Evolutionary conservation across 371 early-diverging fungal genomes (phyloP), one percentile per base, ranked within the genome.

Genomic region (Mortierella sp.): DNA sequence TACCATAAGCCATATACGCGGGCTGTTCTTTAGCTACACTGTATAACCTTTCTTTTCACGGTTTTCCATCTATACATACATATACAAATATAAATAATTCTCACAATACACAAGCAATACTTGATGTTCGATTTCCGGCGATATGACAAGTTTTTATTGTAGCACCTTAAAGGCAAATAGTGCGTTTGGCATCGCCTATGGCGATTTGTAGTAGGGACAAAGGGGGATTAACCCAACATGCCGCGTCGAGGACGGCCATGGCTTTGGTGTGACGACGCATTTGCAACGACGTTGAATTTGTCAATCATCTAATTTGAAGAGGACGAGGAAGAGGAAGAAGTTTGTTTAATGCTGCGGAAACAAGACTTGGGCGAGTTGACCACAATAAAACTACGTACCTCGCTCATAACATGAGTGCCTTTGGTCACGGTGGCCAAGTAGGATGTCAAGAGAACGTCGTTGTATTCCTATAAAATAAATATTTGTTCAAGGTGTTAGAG

Each of bases 371-470:
- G 35, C 35, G 35, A 35, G 35, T 8, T 35, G 35, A 35, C 35
- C 6, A 35, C 6, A 18, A 51, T 9, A 32, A 18, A n/a, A 0
- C 32, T 64, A 60, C 69, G 59, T 67, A 90, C 90, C 83, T 95
- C 94, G 75, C 92, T 92, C 67, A 95, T 84, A 9, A 83, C 83
- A 73, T 92, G 87, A 12, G 93, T 86, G 16, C 94, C 93, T 77
- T 95, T 95, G 14, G 96, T 95, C 60, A 96, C 88, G 0, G 91
- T 87, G 16, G 94, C 92, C 57, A 96, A 84, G 78, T 94, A 93
- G 14, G 93, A 86, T 24, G 90, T 92, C 59, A 96, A 84, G 16
- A 95, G 81, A 8, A 94, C 93, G 75, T 96, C 96, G 66, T 92
- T 92, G 85, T 91, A 91, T 84, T 95, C 95, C 94, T 94, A 79